Conservation (phyloP, 495 filamentous ascomycete genomes). For the Lepraria neglecta region DNA sequence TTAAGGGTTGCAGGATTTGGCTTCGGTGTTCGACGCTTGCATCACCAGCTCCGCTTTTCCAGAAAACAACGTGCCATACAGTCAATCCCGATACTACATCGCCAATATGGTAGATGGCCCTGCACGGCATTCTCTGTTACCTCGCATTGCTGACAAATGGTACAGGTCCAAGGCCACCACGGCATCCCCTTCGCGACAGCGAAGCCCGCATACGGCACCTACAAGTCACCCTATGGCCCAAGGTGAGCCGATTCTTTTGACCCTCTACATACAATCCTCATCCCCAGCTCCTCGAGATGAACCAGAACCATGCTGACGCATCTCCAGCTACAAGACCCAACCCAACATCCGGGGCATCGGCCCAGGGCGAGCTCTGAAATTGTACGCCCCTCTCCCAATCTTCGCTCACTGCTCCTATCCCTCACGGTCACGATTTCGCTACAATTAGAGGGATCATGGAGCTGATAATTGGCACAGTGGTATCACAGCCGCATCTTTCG, state of each 20-base stretch:
- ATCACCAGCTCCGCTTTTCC: background rate
- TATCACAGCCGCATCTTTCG: constrained; percentile 50
- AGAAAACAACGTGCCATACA: no score
- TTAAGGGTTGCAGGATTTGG: background rate
- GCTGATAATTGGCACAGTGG: constrained; percentile 39
- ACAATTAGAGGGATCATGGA: constrained; percentile 2
- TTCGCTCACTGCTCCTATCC: background rate
- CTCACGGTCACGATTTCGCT: background rate
- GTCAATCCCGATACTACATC: no score
- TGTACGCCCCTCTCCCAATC: constrained; percentile 39
- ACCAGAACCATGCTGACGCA: constrained; percentile 10
- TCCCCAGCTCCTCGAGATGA: constrained; percentile 2
- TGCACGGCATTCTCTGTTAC: no score
- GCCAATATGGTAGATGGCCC: background rate
- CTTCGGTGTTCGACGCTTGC: background rate
- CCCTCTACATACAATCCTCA: background rate
- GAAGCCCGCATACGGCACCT: constrained; percentile 34
- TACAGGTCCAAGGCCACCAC: constrained; percentile 26
- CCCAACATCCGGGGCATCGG: constrained; percentile 49
- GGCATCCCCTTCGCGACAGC: constrained; percentile 25
- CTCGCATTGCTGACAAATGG: background rate
- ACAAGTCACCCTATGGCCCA: constrained; percentile 42
- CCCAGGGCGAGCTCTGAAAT: constrained; percentile 37
- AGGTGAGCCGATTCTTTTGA: constrained; percentile 28
- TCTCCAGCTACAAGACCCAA: constrained; percentile 46